Evolutionary conservation across 148 eudicot species (phyloP).

Genomic region (Pouteria glomerata): DNA sequence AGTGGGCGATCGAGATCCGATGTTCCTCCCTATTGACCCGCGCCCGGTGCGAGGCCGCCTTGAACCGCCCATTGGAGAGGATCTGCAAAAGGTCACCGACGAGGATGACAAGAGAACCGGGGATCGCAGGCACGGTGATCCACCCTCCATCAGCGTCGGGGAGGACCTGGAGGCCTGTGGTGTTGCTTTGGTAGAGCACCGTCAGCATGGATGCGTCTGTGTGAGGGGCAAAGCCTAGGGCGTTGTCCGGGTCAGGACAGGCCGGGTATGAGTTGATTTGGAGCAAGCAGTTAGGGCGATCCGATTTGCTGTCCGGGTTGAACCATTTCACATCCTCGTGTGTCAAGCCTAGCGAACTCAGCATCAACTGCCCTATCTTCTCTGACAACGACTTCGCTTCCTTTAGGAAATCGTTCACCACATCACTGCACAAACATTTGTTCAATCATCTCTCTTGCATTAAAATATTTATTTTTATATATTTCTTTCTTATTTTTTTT

Average conservation of each 20-base stretch:
- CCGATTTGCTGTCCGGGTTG: not conserved
- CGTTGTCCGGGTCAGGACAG: slow-evolving; percentile 30
- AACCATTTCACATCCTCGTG: slow-evolving; percentile 21
- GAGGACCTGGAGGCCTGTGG: slow-evolving; percentile 22
- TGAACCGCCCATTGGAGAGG: slow-evolving; percentile 24
- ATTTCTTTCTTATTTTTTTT: too few relatives aligned
- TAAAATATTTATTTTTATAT: too few relatives aligned
- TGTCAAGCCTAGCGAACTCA: slow-evolving; percentile 17
- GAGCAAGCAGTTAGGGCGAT: slow-evolving; percentile 1
- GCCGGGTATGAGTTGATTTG: slow-evolving; percentile 36
- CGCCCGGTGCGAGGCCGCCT: slow-evolving; percentile 20
- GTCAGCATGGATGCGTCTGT: slow-evolving; percentile 30
- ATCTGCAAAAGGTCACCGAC: slow-evolving; percentile 33
- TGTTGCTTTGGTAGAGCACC: slow-evolving; percentile 26
- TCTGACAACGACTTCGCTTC: slow-evolving; percentile 15
- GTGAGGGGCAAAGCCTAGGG: slow-evolving; percentile 36
- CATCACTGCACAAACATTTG: slow-evolving; percentile 22
- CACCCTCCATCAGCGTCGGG: slow-evolving; percentile 12
- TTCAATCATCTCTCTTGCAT: too few relatives aligned
- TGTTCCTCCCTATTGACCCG: slow-evolving; percentile 14
- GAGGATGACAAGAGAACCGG: slow-evolving; percentile 22
- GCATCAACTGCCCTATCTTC: slow-evolving; percentile 13
- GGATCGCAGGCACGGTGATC: slow-evolving; percentile 18
- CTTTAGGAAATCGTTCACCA: slow-evolving; percentile 23
- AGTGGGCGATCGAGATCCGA: slow-evolving; percentile 21